Conservation (phyloP, 345 rosid species). For the Diplotaxis tenuifolia region DNA sequence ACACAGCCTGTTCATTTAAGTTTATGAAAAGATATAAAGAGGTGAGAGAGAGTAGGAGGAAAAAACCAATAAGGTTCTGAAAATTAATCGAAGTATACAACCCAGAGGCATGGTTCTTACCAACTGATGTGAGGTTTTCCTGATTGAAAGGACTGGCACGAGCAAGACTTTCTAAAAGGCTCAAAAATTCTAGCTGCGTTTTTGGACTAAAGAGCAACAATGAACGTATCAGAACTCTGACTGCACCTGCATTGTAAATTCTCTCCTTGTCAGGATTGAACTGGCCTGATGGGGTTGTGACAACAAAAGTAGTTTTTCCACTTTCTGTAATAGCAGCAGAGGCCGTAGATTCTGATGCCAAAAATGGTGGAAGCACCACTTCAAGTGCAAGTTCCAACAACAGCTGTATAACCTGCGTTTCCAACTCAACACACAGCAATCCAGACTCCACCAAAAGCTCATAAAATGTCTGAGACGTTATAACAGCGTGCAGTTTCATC, state of each 20-base stretch:
- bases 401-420: constrained; percentile 93
- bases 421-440: constrained; percentile 88
- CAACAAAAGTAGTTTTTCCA: constrained; percentile 49
- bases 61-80: constrained; percentile 16
- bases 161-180: constrained; percentile 78
- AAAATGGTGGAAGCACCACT: constrained; percentile 87
- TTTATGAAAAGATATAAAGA: constrained; percentile 17
- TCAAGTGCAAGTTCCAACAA: constrained; percentile 95
- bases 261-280: constrained; percentile 77
- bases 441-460: constrained; percentile 93
- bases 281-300: constrained; percentile 58
- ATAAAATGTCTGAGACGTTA: constrained; percentile 85
- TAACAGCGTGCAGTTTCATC: constrained; percentile 72
- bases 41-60: constrained; percentile 34
- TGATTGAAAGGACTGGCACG: constrained; percentile 87
- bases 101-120: constrained; percentile 48
- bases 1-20: constrained; percentile 64
- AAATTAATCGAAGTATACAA: constrained; percentile 20
- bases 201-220: constrained; percentile 91
- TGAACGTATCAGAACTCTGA: constrained; percentile 79
- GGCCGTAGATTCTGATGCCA: constrained; percentile 52
- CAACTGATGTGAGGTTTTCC: constrained; percentile 91
- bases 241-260: constrained; percentile 86
- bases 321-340: constrained; percentile 47
- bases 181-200: constrained; percentile 85